Percentiles rank a stretch among this genome's conserved stretches.
Conservation (phyloP, 1,284 basidiomycete genomes). For the Exobasidium cylindrosporum region DNA sequence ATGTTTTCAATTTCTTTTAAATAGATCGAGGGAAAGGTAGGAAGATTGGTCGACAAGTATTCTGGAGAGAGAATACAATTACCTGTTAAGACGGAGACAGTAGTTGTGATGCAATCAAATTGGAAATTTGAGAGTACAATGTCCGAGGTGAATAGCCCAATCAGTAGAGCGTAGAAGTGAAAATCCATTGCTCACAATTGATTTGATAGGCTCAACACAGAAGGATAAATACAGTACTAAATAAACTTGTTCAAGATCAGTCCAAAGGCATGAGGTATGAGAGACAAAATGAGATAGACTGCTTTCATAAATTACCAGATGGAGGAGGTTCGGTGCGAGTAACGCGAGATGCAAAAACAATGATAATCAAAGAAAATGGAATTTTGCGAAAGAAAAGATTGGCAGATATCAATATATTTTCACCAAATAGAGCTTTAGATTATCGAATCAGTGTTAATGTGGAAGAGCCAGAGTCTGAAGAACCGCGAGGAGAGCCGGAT, state of each 20-base stretch:
- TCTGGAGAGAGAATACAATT: constrained; percentile 63
- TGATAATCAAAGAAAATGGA: constrained; percentile 58
- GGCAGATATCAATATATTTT: constrained; percentile 81
- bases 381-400: constrained; percentile 74
- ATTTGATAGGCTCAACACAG: constrained; percentile 72
- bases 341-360: constrained; percentile 74
- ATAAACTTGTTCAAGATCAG: constrained; percentile 62
- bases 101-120: constrained; percentile 55
- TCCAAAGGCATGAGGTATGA: constrained; percentile 69
- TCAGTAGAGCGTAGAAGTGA: constrained; percentile 80
- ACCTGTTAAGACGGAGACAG: constrained; percentile 80
- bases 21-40: constrained; percentile 90
- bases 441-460: constrained; percentile 87
- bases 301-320: constrained; percentile 64
- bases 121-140: constrained; percentile 83
- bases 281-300: constrained; percentile 77
- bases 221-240: constrained; percentile 79
- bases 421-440: constrained; percentile 77
- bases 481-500: constrained; percentile 22
- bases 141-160: constrained; percentile 65
- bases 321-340: constrained; percentile 64
- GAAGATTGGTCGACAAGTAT: constrained; percentile 67
- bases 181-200: constrained; percentile 68
- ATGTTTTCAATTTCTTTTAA: neutral
- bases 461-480: constrained; percentile 61